phyloP scores from a whole-genome alignment of 306 rosid species.

The Trifolium dubium region DNA sequence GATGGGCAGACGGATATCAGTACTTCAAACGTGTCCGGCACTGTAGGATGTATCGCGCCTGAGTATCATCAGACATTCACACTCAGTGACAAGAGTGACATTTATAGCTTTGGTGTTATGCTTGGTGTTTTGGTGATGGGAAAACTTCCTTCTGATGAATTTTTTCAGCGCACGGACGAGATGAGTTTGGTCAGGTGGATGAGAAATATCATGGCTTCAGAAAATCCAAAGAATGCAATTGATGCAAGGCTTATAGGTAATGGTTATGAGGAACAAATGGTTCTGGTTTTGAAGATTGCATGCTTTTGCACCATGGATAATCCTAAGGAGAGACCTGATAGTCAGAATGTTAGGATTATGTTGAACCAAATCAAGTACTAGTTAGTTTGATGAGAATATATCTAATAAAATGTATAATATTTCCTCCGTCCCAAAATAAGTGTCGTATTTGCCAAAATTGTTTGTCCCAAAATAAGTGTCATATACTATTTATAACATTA shows the following conservation, averaged over 20 bases:
- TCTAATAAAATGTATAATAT: no score
- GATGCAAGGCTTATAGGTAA: slow-evolving; percentile 62
- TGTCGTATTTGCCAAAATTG: no score
- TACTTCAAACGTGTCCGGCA: slow-evolving; percentile 69
- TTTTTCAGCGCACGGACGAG: slow-evolving; percentile 64
- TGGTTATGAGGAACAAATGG: slow-evolving; percentile 81
- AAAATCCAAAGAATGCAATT: slow-evolving; percentile 61
- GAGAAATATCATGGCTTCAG: slow-evolving; percentile 66
- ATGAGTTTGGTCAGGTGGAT: slow-evolving; percentile 82
- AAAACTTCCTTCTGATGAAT: slow-evolving; percentile 70
- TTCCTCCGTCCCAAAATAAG: no score
- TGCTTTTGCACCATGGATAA: slow-evolving; percentile 85
- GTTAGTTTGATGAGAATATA: background rate
- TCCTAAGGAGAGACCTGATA: slow-evolving; percentile 84
- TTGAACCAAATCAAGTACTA: slow-evolving; percentile 71
- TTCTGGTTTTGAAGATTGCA: slow-evolving; percentile 81
- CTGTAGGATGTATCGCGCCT: slow-evolving; percentile 81
- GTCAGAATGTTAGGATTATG: slow-evolving; percentile 88
- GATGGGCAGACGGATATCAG: slow-evolving; percentile 68
- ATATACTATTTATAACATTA: no score
- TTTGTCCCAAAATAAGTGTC: no score
- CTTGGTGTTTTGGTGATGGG: slow-evolving; percentile 82
- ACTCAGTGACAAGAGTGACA: slow-evolving; percentile 87
- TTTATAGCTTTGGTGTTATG: slow-evolving; percentile 79
- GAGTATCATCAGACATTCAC: slow-evolving; percentile 81